Conservation (phyloP, 164 flowering plant species). For the Magnolia officinalis region DNA sequence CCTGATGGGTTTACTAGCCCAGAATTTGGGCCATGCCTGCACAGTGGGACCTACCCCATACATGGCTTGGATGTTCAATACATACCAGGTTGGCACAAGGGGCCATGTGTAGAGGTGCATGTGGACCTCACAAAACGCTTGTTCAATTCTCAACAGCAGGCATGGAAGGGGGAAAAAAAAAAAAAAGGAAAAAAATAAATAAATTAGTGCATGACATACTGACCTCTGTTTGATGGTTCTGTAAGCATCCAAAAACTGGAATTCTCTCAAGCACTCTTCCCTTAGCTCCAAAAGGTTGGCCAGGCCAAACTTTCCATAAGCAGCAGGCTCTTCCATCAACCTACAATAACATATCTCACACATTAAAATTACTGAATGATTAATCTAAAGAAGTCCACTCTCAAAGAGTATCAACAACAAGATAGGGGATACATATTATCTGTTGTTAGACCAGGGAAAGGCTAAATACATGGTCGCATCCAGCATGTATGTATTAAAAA, state of each 20-base stretch:
- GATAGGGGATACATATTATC: not conserved
- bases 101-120: not conserved
- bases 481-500: not conserved
- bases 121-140: not conserved
- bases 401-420: not conserved
- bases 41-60: not conserved
- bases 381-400: not conserved
- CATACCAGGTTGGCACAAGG: not conserved
- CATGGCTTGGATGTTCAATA: not conserved
- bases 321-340: slow-evolving; percentile 99
- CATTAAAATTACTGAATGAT: not conserved
- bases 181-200: not conserved
- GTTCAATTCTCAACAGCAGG: not conserved
- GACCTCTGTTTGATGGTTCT: slow-evolving; percentile 96
- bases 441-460: not conserved
- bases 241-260: slow-evolving; percentile 87
- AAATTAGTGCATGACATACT: not conserved
- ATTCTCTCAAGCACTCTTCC: slow-evolving; percentile 97
- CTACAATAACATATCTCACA: slow-evolving; percentile 28
- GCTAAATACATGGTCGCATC: not conserved
- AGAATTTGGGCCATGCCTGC: not conserved
- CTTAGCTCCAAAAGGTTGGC: slow-evolving; percentile 96
- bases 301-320: slow-evolving; percentile 95
- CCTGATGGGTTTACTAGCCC: not conserved
- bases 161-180: not conserved